Conservation (phyloP, 2,329 filamentous ascomycete genomes). For the Calonectria fujianensis region DNA sequence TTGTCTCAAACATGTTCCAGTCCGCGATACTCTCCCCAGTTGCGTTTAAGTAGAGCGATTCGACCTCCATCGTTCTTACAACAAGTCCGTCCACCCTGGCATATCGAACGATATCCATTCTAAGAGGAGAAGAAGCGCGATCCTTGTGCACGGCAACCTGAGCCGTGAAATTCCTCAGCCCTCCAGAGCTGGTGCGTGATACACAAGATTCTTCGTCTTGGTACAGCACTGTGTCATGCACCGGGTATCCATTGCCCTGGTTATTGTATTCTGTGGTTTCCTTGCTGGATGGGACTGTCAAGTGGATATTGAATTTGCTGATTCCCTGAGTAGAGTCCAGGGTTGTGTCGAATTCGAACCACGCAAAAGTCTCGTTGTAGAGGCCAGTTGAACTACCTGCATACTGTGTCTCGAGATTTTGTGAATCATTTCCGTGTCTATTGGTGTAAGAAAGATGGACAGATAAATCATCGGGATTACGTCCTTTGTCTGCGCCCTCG, state of each 20-base stretch:
- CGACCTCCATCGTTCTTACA: conserved; percentile 17
- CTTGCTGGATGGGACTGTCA: conserved; percentile 51
- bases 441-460: conserved; percentile 49
- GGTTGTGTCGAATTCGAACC: conserved; percentile 56
- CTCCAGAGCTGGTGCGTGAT: conserved; percentile 13
- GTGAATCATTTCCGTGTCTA: conserved; percentile 36
- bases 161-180: conserved; percentile 33
- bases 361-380: conserved; percentile 54
- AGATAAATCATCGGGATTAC: conserved; percentile 49
- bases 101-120: conserved; percentile 37
- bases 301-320: conserved; percentile 57
- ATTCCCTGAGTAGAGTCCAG: conserved; percentile 54
- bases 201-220: conserved; percentile 55
- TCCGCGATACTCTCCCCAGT: conserved; percentile 27
- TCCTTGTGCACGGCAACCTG: conserved; percentile 23
- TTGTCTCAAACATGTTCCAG: conserved; percentile 35
- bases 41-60: conserved; percentile 28
- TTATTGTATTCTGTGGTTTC: conserved; percentile 52
- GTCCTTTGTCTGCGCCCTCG: conserved; percentile 36
- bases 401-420: conserved; percentile 9
- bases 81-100: conserved; percentile 29
- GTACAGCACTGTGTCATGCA: conserved; percentile 55
- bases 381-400: conserved; percentile 50
- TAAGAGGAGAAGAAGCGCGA: conserved; percentile 10
- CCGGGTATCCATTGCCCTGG: conserved; percentile 54